Percentiles rank a stretch among this genome's conserved stretches.
Evolutionary conservation across 805 yeast genomes (phyloP).

Genomic region (Sporopachydermia quercuum): DNA sequence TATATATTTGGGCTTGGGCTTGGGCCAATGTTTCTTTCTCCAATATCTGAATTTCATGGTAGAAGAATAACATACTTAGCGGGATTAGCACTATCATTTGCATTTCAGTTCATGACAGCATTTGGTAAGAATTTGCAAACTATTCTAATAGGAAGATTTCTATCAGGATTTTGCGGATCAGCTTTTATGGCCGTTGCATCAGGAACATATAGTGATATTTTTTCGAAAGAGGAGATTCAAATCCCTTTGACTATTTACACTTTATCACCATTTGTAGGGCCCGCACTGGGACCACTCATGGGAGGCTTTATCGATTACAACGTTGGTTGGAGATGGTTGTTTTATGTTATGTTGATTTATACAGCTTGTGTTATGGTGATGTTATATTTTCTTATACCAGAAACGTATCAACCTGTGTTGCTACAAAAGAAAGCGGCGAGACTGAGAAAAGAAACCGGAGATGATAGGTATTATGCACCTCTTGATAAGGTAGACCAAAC

Average conservation of each 20-base stretch:
- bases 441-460: constrained; percentile 32
- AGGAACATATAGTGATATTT: constrained; percentile 70
- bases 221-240: constrained; percentile 51
- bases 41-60: constrained; percentile 58
- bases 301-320: constrained; percentile 51
- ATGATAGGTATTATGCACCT: constrained; percentile 25
- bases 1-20: constrained; percentile 48
- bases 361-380: constrained; percentile 36
- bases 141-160: constrained; percentile 48
- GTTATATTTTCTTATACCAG: constrained; percentile 44
- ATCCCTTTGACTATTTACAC: constrained; percentile 70
- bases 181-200: constrained; percentile 79
- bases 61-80: constrained; percentile 45
- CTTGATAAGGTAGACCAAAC: constrained; percentile 24
- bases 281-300: constrained; percentile 60
- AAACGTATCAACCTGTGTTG: constrained; percentile 77
- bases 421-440: constrained; percentile 48
- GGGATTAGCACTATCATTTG: constrained; percentile 30
- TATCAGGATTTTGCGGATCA: constrained; percentile 62
- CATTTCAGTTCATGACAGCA: constrained; percentile 37
- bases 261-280: constrained; percentile 69
- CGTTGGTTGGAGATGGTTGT: constrained; percentile 54
- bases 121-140: constrained; percentile 17
- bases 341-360: constrained; percentile 57
- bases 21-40: constrained; percentile 52